Base-by-base conservation (phyloP, 345 rosid genomes). In the Eucalyptus guilfoylei region DNA sequence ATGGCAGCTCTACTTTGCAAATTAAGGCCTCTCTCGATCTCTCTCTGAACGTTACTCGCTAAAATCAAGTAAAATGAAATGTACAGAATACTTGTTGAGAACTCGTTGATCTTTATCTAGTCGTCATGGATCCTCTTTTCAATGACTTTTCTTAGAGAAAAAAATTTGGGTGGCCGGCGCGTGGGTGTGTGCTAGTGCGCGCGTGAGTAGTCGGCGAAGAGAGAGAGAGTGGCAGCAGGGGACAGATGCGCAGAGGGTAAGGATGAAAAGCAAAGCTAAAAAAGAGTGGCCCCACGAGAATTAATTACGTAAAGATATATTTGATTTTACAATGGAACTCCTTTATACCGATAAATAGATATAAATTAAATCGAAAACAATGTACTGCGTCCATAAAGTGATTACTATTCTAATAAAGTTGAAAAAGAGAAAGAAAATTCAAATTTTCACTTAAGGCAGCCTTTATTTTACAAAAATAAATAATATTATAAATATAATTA, bases 271-370 rank as follows among this genome's bases (percentile, higher is more conserved):
- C 4, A 11, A 58, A 24, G 67, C 4, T 9, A 0, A 6, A 6
- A 3, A 58, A 0, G 67, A 58, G 67, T 11, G n/a, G 62, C 67
- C 0, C 7, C n/a, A 3, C n/a, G 1, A 58, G 1, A 58, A 58
- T 24, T 58, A 2, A 58, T 58, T 58, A 58, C 1, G 26, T 58
- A 24, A 24, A 26, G 24, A 24, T 58, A 24, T 24, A 58, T 58
- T 58, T 58, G 64, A 4, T 23, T 58, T 58, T 24, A 58, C 1
- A 26, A 54, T 19, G 60, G 60, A 9, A 21, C 28, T 21, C 26
- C 60, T 50, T 16, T 16, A 54, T 54, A 54, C 8, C 11, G 2
- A 54, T 9, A 4, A 9, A 55, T 1, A 55, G 28, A 55, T 8
- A 54, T 54, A 6, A 3, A 54, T 54, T 9, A 54, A 54, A 23